These are phyloP conservation scores for Aurifilum marmelostoma DNA, from an alignment of 2,329 filamentous ascomycete species.

Conservation along the genomic window DNA sequence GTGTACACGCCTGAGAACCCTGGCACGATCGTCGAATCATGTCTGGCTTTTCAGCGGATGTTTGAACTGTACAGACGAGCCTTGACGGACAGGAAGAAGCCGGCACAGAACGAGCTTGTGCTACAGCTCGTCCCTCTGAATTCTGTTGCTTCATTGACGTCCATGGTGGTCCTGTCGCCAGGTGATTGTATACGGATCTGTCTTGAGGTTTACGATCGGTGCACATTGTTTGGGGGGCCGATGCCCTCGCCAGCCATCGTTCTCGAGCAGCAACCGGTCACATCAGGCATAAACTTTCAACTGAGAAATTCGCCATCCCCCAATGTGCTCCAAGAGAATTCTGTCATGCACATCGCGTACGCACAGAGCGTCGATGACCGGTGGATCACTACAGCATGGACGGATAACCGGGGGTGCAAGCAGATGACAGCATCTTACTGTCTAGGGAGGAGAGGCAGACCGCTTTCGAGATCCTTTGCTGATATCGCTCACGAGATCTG, in stretches of 20 bases:
- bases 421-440: conserved; percentile 77
- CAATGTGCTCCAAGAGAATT: conserved; percentile 77
- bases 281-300: conserved; percentile 76
- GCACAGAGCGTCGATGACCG: conserved; percentile 73
- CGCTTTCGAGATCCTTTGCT: conserved; percentile 55
- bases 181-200: conserved; percentile 65
- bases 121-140: conserved; percentile 75
- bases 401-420: conserved; percentile 73
- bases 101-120: conserved; percentile 66
- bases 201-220: conserved; percentile 78
- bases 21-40: conserved; percentile 69
- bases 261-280: conserved; percentile 70
- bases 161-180: conserved; percentile 64
- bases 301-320: conserved; percentile 68
- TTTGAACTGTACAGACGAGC: conserved; percentile 65
- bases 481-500: conserved; percentile 77
- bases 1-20: conserved; percentile 69
- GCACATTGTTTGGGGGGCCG: conserved; percentile 59
- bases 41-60: conserved; percentile 72
- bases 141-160: conserved; percentile 65
- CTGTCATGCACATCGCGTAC: conserved; percentile 80
- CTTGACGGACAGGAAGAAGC: conserved; percentile 52
- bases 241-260: conserved; percentile 71
- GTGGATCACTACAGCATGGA: conserved; percentile 83
- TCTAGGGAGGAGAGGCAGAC: conserved; percentile 61